A percentile compares a stretch with the other conserved stretches of the same genome.
phyloP scores from a whole-genome alignment of 164 flowering plant genomes.

The Aristolochia fimbriata region DNA sequence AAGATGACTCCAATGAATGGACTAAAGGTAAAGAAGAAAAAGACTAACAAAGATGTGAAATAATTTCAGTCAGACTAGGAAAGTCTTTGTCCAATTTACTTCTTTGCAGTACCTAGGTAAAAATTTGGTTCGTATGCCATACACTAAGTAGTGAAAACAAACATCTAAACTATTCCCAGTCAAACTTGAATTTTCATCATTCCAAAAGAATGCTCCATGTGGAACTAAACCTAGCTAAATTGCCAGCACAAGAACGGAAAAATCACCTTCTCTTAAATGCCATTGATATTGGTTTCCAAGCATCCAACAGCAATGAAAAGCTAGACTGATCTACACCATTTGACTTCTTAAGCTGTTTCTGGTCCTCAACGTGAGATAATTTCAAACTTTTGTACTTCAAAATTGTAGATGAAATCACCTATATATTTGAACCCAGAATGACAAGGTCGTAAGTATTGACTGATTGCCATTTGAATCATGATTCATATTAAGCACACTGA shows the following conservation, averaged over 20 bases:
- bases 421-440: constrained; percentile 11
- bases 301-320: constrained; percentile 57
- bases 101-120: no score
- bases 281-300: constrained; percentile 93
- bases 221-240: no score
- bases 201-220: no score
- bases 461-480: not conserved
- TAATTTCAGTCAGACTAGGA: no score
- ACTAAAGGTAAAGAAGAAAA: no score
- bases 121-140: no score
- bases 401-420: constrained; percentile 72
- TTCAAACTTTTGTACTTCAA: constrained; percentile 64
- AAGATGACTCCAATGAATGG: not conserved
- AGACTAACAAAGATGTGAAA: no score
- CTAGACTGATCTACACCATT: constrained; percentile 10
- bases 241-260: not conserved
- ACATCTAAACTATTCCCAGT: no score
- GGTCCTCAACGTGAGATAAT: constrained; percentile 24
- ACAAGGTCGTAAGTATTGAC: not conserved
- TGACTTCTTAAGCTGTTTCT: constrained; percentile 9
- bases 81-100: no score
- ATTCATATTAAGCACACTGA: not conserved
- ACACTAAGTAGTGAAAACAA: no score
- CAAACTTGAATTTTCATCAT: no score
- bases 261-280: constrained; percentile 79